phyloP scores from a whole-genome alignment of 179 eudicot genomes.

The Spergularia azorica region DNA sequence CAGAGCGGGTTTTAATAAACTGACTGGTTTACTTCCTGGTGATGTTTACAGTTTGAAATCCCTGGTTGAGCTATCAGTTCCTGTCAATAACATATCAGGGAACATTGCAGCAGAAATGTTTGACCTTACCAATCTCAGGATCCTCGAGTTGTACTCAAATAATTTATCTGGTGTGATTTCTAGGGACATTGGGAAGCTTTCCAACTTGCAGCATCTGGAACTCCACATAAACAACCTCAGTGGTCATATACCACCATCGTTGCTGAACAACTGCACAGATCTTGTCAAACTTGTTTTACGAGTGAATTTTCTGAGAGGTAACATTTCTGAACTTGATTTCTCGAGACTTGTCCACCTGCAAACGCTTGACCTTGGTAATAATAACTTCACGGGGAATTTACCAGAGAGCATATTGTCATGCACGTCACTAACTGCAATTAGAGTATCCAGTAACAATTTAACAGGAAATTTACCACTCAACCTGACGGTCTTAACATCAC shows the following conservation, averaged over 20 bases:
- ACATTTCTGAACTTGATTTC: constrained; percentile 63
- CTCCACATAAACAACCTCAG: constrained; percentile 51
- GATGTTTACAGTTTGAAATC: constrained; percentile 41
- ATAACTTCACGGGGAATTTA: constrained; percentile 56
- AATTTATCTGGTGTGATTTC: constrained; percentile 51
- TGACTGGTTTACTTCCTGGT: constrained; percentile 51
- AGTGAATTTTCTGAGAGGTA: constrained; percentile 53
- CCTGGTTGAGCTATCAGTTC: constrained; percentile 55
- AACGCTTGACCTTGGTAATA: constrained; percentile 74
- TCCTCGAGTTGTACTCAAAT: constrained; percentile 50
- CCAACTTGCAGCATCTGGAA: constrained; percentile 43
- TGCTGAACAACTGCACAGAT: constrained; percentile 52
- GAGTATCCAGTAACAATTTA: constrained; percentile 58
- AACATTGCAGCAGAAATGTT: constrained; percentile 35
- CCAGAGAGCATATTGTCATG: constrained; percentile 62
- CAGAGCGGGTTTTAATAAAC: constrained; percentile 59
- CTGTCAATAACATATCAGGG: constrained; percentile 61
- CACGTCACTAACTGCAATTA: constrained; percentile 65
- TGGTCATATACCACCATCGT: constrained; percentile 55
- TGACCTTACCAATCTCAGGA: constrained; percentile 41
- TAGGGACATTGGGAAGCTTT: constrained; percentile 47
- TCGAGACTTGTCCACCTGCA: constrained; percentile 46
- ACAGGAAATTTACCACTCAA: constrained; percentile 54
- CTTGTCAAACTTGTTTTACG: constrained; percentile 48
- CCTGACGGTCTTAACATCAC: constrained; percentile 42